Conservation (phyloP, 2,329 filamentous ascomycete species). For the Bipolaris zeicola region DNA sequence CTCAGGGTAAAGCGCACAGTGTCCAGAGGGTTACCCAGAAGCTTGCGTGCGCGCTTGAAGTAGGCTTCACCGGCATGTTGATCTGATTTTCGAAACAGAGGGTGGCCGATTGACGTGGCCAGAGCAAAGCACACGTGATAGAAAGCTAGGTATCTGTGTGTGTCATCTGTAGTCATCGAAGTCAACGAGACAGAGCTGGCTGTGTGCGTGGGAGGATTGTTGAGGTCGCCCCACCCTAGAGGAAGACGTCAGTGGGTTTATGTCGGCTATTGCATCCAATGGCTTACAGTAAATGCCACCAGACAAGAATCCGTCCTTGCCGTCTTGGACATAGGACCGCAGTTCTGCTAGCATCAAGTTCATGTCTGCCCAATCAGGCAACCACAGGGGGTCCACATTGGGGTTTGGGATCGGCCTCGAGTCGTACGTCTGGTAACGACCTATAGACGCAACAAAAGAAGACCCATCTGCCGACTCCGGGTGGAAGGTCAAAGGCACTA, state of each 20-base stretch:
- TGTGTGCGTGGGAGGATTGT: constrained; percentile 14
- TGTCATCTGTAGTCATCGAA: constrained; percentile 25
- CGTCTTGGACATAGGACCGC: constrained; percentile 32
- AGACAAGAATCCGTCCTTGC: constrained; percentile 27
- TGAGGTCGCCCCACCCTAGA: constrained; percentile 32
- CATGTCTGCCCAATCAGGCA: constrained; percentile 31
- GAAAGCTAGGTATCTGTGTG: constrained; percentile 29
- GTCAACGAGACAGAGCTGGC: constrained; percentile 21
- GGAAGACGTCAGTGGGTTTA: neutral
- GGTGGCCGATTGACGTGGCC: constrained; percentile 24
- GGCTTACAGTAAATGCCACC: constrained; percentile 32
- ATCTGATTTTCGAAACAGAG: constrained; percentile 17
- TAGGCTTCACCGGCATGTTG: constrained; percentile 30
- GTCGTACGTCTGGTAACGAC: constrained; percentile 37
- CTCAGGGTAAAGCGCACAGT: constrained; percentile 31
- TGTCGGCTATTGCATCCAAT: neutral
- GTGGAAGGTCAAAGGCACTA: constrained; percentile 25
- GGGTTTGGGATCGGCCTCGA: constrained; percentile 34
- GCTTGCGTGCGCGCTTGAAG: constrained; percentile 32
- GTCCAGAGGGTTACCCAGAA: constrained; percentile 35
- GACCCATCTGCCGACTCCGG: constrained; percentile 26
- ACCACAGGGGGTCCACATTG: constrained; percentile 32
- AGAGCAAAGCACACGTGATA: constrained; percentile 36
- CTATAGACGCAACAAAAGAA: constrained; percentile 28
- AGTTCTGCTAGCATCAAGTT: constrained; percentile 28